Evolutionary conservation across 176 grass and related monocot species (phyloP).

Genomic region (Oryza brachyantha): DNA sequence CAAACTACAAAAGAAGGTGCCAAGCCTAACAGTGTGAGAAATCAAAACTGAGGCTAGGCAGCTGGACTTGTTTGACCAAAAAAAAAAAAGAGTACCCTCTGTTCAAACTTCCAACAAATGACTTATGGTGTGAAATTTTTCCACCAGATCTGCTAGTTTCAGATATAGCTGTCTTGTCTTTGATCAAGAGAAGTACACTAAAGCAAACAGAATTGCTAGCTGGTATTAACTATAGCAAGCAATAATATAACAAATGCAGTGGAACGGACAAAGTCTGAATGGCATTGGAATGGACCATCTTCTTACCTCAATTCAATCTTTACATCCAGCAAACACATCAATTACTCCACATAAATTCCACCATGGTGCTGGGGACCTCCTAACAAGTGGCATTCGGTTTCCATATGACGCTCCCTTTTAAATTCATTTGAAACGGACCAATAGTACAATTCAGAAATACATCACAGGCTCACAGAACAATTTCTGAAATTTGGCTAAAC

Average conservation of each 20-base stretch:
- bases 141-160: background rate
- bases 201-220: background rate
- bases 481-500: background rate
- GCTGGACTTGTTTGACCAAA: background rate
- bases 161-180: constrained; percentile 5
- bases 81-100: background rate
- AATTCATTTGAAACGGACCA: constrained; percentile 16
- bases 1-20: too few species aligned
- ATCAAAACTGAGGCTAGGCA: too few species aligned
- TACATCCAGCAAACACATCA: constrained; percentile 30
- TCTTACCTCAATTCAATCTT: constrained; percentile 38
- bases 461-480: background rate
- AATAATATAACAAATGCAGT: background rate
- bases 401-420: constrained; percentile 4
- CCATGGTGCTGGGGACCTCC: constrained; percentile 37
- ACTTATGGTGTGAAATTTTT: background rate
- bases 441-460: background rate
- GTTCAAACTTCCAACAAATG: background rate
- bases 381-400: background rate
- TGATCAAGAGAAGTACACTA: background rate
- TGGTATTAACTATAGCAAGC: background rate
- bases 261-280: background rate
- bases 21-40: too few species aligned
- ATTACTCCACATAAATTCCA: constrained; percentile 54
- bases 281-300: background rate